Base-by-base conservation (phyloP, 768 basidiomycete genomes). In the Dendrothele bispora region DNA sequence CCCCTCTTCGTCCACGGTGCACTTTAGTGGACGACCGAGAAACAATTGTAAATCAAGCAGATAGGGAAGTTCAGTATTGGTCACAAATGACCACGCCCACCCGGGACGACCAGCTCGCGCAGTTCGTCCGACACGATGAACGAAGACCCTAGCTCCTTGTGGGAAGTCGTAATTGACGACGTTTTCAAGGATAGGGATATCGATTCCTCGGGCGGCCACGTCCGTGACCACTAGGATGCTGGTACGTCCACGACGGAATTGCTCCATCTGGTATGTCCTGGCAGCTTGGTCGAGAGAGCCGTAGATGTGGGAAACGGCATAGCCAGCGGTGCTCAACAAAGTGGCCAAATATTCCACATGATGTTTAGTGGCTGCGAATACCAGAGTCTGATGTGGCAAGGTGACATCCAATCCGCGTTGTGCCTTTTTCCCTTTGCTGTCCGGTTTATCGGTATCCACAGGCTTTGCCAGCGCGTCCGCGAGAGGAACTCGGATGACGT, bases 111-210 rank as follows among this genome's bases (percentile, higher is more conserved):
- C 97, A 1, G 95, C 95, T 59, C 97, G 81, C 5, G 97, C 97
- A 4, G 97, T 98, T 50, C 97, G 83, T 38, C 97, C 97, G 20
- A 98, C 95, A 49, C 97, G 89, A 66, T 99, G 97, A 0, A 99
- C 85, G 55, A 98, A 99, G 10, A 97, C 84, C 48, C 95, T 75
- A 2, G 93, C 83, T 20, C 95, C 92, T 50, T 92, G 88, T 1
- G 97, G 97, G 56, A 99, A 98, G 58, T 99, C 97, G 65, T 95
- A 99, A 65, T 99, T 99, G 64, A 99, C 75, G 27, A 99, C 97
- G 61, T 98, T 91, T 62, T 95, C 92, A 52, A 99, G 78, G 32
- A 98, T 78, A 4, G 97, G 97, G 27, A 99, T 95, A 68, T 99
- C 97, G 56, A 99, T 92, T 59, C 97, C 97, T 55, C 97, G 88